phyloP scores from a whole-genome alignment of 768 basidiomycete genomes.

The Collybiopsis confluens region DNA sequence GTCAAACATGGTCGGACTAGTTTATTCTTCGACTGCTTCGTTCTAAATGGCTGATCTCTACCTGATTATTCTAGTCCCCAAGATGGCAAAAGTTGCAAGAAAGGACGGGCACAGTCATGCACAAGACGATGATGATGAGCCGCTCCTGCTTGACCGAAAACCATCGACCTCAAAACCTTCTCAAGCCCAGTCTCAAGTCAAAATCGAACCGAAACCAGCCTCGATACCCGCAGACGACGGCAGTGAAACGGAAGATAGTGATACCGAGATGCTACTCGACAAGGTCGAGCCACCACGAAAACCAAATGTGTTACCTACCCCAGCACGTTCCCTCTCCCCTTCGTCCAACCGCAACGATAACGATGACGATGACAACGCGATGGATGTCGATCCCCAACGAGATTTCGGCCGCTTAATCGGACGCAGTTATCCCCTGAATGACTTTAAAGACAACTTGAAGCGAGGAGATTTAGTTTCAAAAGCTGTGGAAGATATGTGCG shows the following conservation, averaged over 20 bases:
- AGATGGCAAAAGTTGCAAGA: constrained; percentile 49
- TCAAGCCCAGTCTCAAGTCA: constrained; percentile 13
- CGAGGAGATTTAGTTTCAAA: constrained; percentile 80
- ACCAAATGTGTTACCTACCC: constrained; percentile 41
- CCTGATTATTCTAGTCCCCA: constrained; percentile 49
- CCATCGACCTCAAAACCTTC: background rate
- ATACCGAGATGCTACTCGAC: constrained; percentile 28
- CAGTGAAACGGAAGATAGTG: constrained; percentile 55
- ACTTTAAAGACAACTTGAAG: constrained; percentile 69
- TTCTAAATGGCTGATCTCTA: background rate
- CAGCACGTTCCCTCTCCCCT: constrained; percentile 45
- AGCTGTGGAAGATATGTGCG: constrained; percentile 76
- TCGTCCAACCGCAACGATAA: constrained; percentile 1
- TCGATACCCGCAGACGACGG: constrained; percentile 23
- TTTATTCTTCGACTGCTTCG: background rate
- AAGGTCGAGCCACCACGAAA: constrained; percentile 15
- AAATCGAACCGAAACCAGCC: constrained; percentile 25
- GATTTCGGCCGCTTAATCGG: constrained; percentile 76
- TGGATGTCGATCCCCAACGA: constrained; percentile 43
- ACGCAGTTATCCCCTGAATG: constrained; percentile 64
- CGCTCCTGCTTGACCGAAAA: constrained; percentile 54
- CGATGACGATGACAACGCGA: constrained; percentile 22
- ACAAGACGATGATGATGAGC: constrained; percentile 54
- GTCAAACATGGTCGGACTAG: constrained; percentile 63
- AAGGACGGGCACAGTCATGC: constrained; percentile 64